Base-by-base conservation (phyloP, 192 early-diverging fungal species). In the Linnemannia schmuckeri region DNA sequence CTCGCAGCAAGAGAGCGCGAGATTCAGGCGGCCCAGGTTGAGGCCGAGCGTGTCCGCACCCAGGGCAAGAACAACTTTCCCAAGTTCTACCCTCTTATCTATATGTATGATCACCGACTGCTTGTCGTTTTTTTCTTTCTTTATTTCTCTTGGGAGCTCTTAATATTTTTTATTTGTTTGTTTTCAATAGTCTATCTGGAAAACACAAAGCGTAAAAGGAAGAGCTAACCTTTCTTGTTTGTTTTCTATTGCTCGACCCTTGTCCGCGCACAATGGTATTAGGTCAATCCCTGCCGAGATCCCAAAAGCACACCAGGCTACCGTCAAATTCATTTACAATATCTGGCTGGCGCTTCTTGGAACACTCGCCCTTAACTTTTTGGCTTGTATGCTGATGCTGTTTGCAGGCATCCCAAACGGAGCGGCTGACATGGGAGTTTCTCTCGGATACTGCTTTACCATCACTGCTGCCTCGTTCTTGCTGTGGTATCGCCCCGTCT, bases 401-500 rank as follows among this genome's bases (percentile, higher is more conserved):
- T 83, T 96, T 47, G 93, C 93, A 4, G 93, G 93, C 44, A 89
- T 96, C 70, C 91, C 93, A 12, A 94, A 93, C 76, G 90, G 94
- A 13, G 93, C 95, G 20, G 91, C 94, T n/a, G 93, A 94, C 89
- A 94, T 97, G 89, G 96, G 96, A 18, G 95, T 95, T 3, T 92
- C 94, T 79, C 89, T 96, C 38, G 91, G 93, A 20, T 93, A 94
- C 75, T 91, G 94, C 86, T 95, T 96, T 81, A 97, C 96, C 3
- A 94, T 96, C 75, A 93, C 92, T 15, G 87, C 90, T 6, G 91
- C 91, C 4, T 96, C 95, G 74, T 96, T 97, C 88, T 95, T 96
- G 87, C 44, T 95, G 70, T 97, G 97, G 97, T 97, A 97, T 88
- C 93, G 96, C 17, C 97, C 97, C 33, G 90, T 96, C 47, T 97